Evolutionary conservation across 225 moss, liverwort and hornwort genomes (phyloP).

Genomic region (Straminergon stramineum): DNA sequence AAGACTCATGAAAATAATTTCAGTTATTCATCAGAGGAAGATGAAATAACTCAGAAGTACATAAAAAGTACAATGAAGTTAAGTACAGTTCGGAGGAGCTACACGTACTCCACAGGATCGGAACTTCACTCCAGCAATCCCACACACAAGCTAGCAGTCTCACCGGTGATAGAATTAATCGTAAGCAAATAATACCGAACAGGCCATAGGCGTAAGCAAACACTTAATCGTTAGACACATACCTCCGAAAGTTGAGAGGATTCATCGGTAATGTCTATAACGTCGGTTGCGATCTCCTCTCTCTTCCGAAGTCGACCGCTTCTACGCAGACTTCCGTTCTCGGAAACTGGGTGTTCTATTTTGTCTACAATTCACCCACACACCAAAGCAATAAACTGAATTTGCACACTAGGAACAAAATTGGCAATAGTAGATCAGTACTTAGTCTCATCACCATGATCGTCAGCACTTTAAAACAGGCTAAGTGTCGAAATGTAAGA

Average conservation of each 20-base stretch:
- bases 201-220: background rate
- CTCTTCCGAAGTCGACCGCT: background rate
- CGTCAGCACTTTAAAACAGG: background rate
- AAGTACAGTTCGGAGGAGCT: background rate
- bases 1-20: background rate
- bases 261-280: background rate
- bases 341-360: background rate
- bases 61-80: background rate
- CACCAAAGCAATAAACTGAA: background rate
- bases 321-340: background rate
- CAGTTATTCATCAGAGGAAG: background rate
- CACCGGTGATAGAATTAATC: background rate
- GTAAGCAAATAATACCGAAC: background rate
- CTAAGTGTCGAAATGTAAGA: background rate
- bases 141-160: background rate
- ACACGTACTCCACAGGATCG: background rate
- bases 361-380: background rate
- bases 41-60: background rate
- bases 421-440: background rate
- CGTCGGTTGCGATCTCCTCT: background rate
- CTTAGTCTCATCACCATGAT: background rate
- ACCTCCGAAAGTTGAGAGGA: slow-evolving; percentile 20
- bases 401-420: background rate
- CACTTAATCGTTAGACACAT: background rate
- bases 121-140: background rate